These are phyloP conservation scores for Psilocybe subaeruginosa DNA, from an alignment of 768 basidiomycete genomes.

Conservation along the genomic window DNA sequence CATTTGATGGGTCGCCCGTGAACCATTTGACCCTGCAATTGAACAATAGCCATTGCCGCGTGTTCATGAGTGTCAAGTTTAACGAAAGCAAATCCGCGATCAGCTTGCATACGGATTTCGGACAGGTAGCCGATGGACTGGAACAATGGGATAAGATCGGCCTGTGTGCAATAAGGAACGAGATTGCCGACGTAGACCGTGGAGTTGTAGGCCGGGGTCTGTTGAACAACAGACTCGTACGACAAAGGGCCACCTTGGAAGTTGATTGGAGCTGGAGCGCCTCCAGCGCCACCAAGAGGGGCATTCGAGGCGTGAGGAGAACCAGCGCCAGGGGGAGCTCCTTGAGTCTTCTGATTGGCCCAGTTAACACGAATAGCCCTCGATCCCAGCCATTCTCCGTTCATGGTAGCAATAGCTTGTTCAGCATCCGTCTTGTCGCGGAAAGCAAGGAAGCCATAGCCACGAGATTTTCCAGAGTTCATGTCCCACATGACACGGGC, in stretches of 20 bases:
- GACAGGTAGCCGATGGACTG: conserved; percentile 98
- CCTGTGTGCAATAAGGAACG: conserved; percentile 96
- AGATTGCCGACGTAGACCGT: conserved; percentile 99
- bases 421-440: conserved; percentile 99
- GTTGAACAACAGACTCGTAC: conserved; percentile 91
- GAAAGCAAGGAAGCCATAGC: conserved; percentile 98
- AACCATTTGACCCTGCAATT: conserved; percentile 95
- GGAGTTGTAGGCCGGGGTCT: conserved; percentile 92
- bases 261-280: conserved; percentile 88
- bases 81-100: conserved; percentile 98
- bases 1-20: conserved; percentile 98
- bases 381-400: conserved; percentile 98
- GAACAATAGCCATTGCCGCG: conserved; percentile 97
- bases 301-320: conserved; percentile 43
- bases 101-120: conserved; percentile 99
- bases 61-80: conserved; percentile 99
- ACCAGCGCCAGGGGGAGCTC: conserved; percentile 38
- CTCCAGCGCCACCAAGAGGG: conserved; percentile 34
- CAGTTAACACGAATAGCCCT: conserved; percentile 99
- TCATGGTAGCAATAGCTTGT: conserved; percentile 99
- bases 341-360: conserved; percentile 99
- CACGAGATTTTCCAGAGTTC: conserved; percentile 98
- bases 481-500: conserved; percentile 99
- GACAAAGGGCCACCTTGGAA: conserved; percentile 88
- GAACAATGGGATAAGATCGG: conserved; percentile 97